phyloP scores from a whole-genome alignment of 768 basidiomycete species.

The Agaricus sinodeliciosus region DNA sequence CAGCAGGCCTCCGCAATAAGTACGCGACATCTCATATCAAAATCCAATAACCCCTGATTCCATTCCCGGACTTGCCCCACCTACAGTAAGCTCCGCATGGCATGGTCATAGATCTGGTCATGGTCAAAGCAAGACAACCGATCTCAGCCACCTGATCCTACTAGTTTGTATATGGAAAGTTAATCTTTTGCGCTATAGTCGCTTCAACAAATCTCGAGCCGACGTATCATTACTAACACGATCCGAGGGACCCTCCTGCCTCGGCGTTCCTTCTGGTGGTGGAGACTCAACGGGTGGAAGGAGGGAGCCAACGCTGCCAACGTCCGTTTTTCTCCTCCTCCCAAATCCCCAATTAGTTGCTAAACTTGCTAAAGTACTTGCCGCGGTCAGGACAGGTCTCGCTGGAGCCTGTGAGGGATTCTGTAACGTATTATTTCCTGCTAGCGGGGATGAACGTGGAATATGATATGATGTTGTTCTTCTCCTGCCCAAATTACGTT shows the following conservation, averaged over 20 bases:
- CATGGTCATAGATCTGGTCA: too few species aligned
- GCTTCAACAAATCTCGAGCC: slow-evolving; percentile 35
- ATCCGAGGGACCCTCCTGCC: background rate
- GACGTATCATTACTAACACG: slow-evolving; percentile 15
- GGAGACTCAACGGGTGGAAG: slow-evolving; percentile 24
- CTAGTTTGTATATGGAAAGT: background rate
- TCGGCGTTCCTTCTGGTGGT: slow-evolving; percentile 3
- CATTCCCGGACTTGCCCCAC: too few species aligned
- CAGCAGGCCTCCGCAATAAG: too few species aligned
- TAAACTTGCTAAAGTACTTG: slow-evolving; percentile 48
- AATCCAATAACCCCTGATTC: too few species aligned
- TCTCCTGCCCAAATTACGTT: slow-evolving; percentile 25
- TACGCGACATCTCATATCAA: too few species aligned
- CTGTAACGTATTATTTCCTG: slow-evolving; percentile 21
- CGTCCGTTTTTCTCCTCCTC: slow-evolving; percentile 38
- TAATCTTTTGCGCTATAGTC: slow-evolving; percentile 18
- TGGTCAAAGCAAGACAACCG: too few species aligned
- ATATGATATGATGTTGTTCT: slow-evolving; percentile 58
- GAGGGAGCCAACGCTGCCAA: slow-evolving; percentile 19
- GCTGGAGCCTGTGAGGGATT: slow-evolving; percentile 20
- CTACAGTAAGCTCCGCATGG: too few species aligned
- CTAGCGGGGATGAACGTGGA: slow-evolving; percentile 43
- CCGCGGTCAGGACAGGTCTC: slow-evolving; percentile 32
- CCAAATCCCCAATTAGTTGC: slow-evolving; percentile 68
- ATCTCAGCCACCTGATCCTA: too few species aligned